Evolutionary conservation across 495 filamentous ascomycete genomes (phyloP).

Genomic region (Aspergillus heteromorphus): DNA sequence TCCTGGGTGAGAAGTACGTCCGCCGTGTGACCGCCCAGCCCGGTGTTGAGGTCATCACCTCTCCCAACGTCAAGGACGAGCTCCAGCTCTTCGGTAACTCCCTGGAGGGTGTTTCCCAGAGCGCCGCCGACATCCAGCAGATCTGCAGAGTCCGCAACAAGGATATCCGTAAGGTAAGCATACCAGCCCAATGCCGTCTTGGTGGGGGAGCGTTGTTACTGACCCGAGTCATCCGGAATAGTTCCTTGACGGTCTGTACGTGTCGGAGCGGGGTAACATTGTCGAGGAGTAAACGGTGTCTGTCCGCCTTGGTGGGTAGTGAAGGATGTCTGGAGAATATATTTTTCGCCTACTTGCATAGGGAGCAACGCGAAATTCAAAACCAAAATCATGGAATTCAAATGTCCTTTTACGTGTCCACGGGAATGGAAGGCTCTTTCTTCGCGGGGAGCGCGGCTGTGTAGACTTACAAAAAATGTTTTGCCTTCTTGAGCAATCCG

Average conservation of each 20-base stretch:
- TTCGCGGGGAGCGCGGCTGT: conserved; percentile 24
- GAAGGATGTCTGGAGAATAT: conserved; percentile 40
- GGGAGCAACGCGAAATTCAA: conserved; percentile 43
- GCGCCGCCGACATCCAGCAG: conserved; percentile 98
- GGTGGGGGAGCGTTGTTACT: no score
- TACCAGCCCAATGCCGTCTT: background rate
- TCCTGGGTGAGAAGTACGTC: conserved; percentile 99
- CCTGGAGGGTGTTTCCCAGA: conserved; percentile 93
- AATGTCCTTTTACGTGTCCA: conserved; percentile 22
- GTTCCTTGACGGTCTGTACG: conserved; percentile 99
- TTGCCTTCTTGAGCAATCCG: conserved; percentile 13
- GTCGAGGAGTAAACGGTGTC: conserved; percentile 56
- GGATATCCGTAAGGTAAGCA: conserved; percentile 97
- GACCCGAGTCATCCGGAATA: conserved; percentile 38
- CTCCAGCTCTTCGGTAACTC: conserved; percentile 89
- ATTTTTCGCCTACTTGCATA: conserved; percentile 45
- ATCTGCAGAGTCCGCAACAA: conserved; percentile 99
- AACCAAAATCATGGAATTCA: conserved; percentile 38
- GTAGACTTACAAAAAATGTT: conserved; percentile 18
- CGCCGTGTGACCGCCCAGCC: conserved; percentile 80
- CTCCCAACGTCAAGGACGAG: conserved; percentile 94
- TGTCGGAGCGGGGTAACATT: conserved; percentile 95
- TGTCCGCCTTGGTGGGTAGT: conserved; percentile 32
- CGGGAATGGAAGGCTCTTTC: conserved; percentile 28
- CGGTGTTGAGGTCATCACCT: conserved; percentile 85